Base-by-base conservation (phyloP, 2,329 filamentous ascomycete genomes). In the Tolypocladium sp. region DNA sequence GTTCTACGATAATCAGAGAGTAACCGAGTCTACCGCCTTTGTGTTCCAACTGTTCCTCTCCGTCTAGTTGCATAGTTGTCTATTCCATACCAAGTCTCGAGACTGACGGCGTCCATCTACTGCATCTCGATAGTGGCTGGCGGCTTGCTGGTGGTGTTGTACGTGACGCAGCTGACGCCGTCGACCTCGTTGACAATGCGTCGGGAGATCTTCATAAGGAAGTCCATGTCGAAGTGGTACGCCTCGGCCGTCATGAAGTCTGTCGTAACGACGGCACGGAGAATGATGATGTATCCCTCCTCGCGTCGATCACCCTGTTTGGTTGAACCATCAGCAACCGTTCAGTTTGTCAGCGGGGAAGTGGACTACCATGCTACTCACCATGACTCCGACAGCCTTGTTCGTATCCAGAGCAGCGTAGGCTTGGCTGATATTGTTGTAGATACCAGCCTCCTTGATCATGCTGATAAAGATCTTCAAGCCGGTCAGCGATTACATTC, bases 51-150 rank as follows among this genome's bases (percentile, higher is more conserved):
- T n/a, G 15, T 33, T 51, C 25, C 44, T 33, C 27, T 51, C 27
- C 44, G 6, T 51, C 46, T 51, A 51, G 10, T 30, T 51, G 25
- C 25, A 30, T 10, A 4, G 7, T 20, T 51, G 15, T 51, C 27
- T 51, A 33, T 4, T 15, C 27, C 8, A 15, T 15, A 33, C 9
- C 25, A 17, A 25, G 5, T 33, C 15, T 17, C 12, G 15, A 20
- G 27, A 33, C 40, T 10, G 27, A 5, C 27, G 27, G 20, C 46
- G 17, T 33, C 46, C 25, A 9, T 13, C 56, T 82, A 90, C 75
- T 90, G 86, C 77, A 90, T 82, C 76, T 90, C 88, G 68, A 91
- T 90, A 2, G 88, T 91, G 61, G 83, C 85, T 51, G 85, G 86
- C 57, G 86, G 85, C 75, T 88, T 88, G 71, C 82, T 70, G 27